Conservation (phyloP, 2,329 filamentous ascomycete species). For the Dactylonectria macrodidyma region DNA sequence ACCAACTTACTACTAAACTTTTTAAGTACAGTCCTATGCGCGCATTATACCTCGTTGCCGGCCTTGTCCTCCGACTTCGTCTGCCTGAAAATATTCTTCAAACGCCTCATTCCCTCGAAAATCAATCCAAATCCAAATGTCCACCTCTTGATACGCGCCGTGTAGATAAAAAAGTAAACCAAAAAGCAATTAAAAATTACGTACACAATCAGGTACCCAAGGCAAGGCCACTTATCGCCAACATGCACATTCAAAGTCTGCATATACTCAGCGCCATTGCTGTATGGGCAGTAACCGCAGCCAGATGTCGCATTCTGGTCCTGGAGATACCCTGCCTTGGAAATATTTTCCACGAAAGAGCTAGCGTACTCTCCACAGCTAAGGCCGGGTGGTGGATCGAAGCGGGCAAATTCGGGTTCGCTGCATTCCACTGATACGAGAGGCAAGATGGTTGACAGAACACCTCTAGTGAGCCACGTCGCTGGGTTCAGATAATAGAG, state of each 20-base stretch:
- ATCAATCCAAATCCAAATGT: constrained; percentile 75
- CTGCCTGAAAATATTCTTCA: neutral
- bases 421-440: constrained; percentile 56
- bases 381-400: constrained; percentile 74
- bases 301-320: constrained; percentile 69
- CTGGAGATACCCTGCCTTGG: constrained; percentile 72
- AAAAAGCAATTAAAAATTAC: constrained; percentile 78
- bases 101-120: neutral
- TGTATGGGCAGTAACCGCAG: constrained; percentile 80
- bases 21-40: neutral
- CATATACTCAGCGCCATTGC: constrained; percentile 72
- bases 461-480: constrained; percentile 18
- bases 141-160: constrained; percentile 78
- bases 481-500: constrained; percentile 25
- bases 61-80: neutral
- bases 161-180: constrained; percentile 84
- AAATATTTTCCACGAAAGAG: constrained; percentile 62
- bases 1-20: neutral
- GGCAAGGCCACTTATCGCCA: constrained; percentile 75
- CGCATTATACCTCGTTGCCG: neutral
- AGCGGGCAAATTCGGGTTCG: constrained; percentile 48
- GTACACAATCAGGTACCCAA: constrained; percentile 81
- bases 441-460: constrained; percentile 12
- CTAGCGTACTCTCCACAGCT: constrained; percentile 77
- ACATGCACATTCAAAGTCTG: constrained; percentile 63